Evolutionary conservation across 1,139 yeast genomes (phyloP).

Genomic region (Pichia sp.): DNA sequence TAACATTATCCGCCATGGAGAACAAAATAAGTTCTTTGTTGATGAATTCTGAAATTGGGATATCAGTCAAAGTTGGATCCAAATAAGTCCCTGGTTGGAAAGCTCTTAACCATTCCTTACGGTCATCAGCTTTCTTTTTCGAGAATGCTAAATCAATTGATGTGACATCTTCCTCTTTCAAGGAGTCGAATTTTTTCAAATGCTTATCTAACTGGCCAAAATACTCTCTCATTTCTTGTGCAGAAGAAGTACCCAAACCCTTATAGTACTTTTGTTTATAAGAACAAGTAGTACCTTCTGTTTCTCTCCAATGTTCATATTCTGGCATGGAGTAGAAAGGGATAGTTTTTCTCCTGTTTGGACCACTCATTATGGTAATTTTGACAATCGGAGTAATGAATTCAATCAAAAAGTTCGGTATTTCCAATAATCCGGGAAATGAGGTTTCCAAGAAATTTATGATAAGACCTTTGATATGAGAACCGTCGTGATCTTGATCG

Average conservation of each 20-base stretch:
- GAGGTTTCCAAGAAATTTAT: slow-evolving; percentile 91
- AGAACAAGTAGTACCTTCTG: slow-evolving; percentile 67
- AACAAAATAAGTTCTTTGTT: slow-evolving; percentile 92
- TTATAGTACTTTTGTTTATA: slow-evolving; percentile 96
- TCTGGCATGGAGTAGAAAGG: slow-evolving; percentile 96
- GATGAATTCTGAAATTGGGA: slow-evolving; percentile 91
- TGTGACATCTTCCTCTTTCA: slow-evolving; percentile 76
- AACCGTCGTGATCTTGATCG: slow-evolving; percentile 99
- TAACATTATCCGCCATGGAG: slow-evolving; percentile 93
- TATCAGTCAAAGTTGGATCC: slow-evolving; percentile 71
- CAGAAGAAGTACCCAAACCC: slow-evolving; percentile 95
- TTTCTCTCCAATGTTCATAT: slow-evolving; percentile 88
- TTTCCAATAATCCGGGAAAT: slow-evolving; percentile 86
- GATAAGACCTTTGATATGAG: slow-evolving; percentile 93
- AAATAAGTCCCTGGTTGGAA: slow-evolving; percentile 89
- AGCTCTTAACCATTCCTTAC: slow-evolving; percentile 94
- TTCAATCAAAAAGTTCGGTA: slow-evolving; percentile 90
- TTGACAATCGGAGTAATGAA: slow-evolving; percentile 97
- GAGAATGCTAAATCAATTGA: slow-evolving; percentile 90
- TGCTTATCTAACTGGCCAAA: slow-evolving; percentile 84
- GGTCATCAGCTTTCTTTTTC: slow-evolving; percentile 92
- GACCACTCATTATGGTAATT: slow-evolving; percentile 72
- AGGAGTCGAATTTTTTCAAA: slow-evolving; percentile 76
- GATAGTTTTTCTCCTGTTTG: slow-evolving; percentile 47
- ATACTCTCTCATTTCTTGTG: slow-evolving; percentile 80